Percentiles rank a stretch among this genome's conserved stretches.
These are phyloP conservation scores for Orobanche coerulescens DNA, from an alignment of 257 asterid genomes.

Conservation along the genomic window DNA sequence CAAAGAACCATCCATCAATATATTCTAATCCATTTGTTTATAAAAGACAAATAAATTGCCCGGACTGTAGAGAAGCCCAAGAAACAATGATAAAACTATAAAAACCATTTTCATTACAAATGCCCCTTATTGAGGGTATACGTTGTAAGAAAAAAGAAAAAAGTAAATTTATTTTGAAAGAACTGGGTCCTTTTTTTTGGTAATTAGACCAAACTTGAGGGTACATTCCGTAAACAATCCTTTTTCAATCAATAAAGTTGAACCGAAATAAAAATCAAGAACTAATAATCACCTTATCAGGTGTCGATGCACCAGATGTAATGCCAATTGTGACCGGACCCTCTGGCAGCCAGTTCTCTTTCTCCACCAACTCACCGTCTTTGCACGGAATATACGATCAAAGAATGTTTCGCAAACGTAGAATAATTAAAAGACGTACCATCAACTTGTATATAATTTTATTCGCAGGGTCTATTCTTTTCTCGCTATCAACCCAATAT, in stretches of 20 bases:
- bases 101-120: background rate
- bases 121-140: background rate
- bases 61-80: too few species aligned
- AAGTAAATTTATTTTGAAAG: background rate
- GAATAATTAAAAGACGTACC: slow-evolving; percentile 34
- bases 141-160: too few species aligned
- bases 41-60: too few species aligned
- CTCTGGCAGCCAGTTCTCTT: slow-evolving; percentile 74
- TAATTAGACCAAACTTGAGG: background rate
- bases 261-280: background rate
- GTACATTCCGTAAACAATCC: background rate
- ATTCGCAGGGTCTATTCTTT: slow-evolving; percentile 92
- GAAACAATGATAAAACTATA: too few species aligned
- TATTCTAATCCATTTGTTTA: too few species aligned
- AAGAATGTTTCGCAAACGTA: background rate
- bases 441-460: slow-evolving; percentile 66
- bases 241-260: background rate
- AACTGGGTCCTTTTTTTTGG: background rate
- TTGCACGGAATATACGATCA: slow-evolving; percentile 18
- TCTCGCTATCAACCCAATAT: slow-evolving; percentile 85
- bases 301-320: slow-evolving; percentile 99
- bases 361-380: slow-evolving; percentile 98
- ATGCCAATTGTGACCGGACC: slow-evolving; percentile 87
- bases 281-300: slow-evolving; percentile 67
- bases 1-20: too few species aligned